Base-by-base conservation (phyloP, 2,329 filamentous ascomycete genomes). In the Phialemonium atrogriseum region DNA sequence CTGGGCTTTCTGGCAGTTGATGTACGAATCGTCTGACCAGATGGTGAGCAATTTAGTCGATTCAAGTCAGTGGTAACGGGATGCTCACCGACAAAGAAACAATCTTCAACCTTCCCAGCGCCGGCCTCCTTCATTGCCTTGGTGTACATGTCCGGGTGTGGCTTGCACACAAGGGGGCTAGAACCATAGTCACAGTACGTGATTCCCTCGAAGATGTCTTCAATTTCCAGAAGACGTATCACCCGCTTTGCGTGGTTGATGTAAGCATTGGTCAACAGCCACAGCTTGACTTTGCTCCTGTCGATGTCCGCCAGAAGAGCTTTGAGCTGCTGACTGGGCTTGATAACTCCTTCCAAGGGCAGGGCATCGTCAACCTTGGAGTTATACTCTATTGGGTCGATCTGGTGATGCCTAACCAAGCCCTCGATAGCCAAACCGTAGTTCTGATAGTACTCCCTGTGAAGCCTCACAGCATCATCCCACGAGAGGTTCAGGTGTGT, bases 371-470 rank as follows among this genome's bases (percentile, higher is more conserved):
- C 91, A 10, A 98, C 91, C 58, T 94, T 81, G 42, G 73, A 62
- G 56, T 98, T 98, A 66, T 96, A 98, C 34, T 93, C 87, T 5
- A 98, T 68, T 2, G 91, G 84, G 49, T 96, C 85, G 47, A 98
- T 94, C 58, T 94, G 79, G 63, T 98, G 91, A 59, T 95, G 84
- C 8, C 86, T 79, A 22, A 94, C 85, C 2, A 98, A 72, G 2
- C 91, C 91, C 61, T 96, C 87, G 42, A 98, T 93, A 18, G 91
- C 91, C n/a, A 98, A 75, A 18, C 93, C 91, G 54, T 98, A 98
- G 55, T 84, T 87, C 49, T 79, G 81, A 64, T 96, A 98, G 65
- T 98, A 98, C 47, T 88, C 84, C 55, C 77, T 70, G 58, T 96
- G 91, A 16, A 98, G 74, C 47, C 80, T 73, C 38, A 76, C 76